Evolutionary conservation across 495 filamentous ascomycete species (phyloP).

Genomic region (Penicillium bialowiezense): DNA sequence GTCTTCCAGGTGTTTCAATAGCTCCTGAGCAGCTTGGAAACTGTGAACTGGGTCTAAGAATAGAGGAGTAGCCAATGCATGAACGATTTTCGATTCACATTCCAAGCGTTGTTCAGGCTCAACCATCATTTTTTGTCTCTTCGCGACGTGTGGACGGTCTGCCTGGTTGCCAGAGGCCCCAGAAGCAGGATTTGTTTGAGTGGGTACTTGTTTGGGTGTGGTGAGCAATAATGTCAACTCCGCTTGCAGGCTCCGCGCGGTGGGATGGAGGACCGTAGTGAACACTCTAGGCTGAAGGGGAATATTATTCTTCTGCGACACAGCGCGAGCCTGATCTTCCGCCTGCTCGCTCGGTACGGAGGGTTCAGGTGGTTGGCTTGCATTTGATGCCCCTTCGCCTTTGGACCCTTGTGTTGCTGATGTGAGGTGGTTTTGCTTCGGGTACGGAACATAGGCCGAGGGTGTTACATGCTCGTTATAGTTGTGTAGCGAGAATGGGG

Average conservation of each 20-base stretch:
- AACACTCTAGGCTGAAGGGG: constrained; percentile 60
- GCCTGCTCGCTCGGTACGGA: constrained; percentile 27
- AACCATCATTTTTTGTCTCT: constrained; percentile 75
- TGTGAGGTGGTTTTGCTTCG: constrained; percentile 54
- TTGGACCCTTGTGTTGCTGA: constrained; percentile 38
- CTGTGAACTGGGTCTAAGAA: constrained; percentile 70
- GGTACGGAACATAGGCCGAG: constrained; percentile 79
- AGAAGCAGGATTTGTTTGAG: constrained; percentile 57
- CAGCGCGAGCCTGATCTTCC: constrained; percentile 50
- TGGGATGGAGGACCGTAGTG: constrained; percentile 84
- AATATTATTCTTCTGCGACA: constrained; percentile 43
- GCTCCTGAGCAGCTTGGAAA: constrained; percentile 60
- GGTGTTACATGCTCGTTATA: constrained; percentile 84
- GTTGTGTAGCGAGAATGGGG: constrained; percentile 85
- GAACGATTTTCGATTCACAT: constrained; percentile 69
- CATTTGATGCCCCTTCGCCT: constrained; percentile 10
- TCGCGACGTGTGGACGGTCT: constrained; percentile 53
- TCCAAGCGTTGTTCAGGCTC: constrained; percentile 67
- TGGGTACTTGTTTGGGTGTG: constrained; percentile 55
- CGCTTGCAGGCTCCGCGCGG: constrained; percentile 64
- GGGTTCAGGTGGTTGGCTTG: constrained; percentile 19
- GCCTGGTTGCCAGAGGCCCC: constrained; percentile 45
- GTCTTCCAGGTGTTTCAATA: constrained; percentile 68
- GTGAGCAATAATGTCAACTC: constrained; percentile 75
- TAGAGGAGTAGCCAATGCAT: constrained; percentile 69